These are phyloP conservation scores for Solanum pinnatisectum DNA, from an alignment of 257 asterid genomes.

Conservation along the genomic window DNA sequence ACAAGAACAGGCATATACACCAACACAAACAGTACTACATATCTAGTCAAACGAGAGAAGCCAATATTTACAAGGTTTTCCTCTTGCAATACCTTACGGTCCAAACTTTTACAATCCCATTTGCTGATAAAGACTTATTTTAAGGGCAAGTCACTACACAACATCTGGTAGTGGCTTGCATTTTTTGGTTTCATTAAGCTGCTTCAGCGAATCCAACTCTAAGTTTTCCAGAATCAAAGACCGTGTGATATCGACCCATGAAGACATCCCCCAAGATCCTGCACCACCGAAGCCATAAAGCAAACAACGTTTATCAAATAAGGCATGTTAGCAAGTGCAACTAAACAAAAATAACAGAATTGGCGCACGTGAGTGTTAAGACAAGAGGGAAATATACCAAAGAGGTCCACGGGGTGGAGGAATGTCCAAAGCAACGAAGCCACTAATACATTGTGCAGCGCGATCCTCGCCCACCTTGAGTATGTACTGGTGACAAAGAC, in stretches of 20 bases:
- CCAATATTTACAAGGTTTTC: background rate
- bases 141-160: background rate
- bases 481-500: constrained; percentile 33
- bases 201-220: constrained; percentile 98
- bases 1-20: background rate
- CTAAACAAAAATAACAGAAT: background rate
- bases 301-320: background rate
- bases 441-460: constrained; percentile 66
- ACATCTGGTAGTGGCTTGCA: background rate
- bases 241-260: constrained; percentile 94
- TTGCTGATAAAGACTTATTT: background rate
- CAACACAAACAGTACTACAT: constrained; percentile 8
- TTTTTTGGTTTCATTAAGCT: constrained; percentile 31
- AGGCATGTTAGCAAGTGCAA: background rate
- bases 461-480: constrained; percentile 67
- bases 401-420: constrained; percentile 91
- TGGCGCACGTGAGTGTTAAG: background rate
- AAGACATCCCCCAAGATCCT: constrained; percentile 97
- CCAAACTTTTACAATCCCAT: background rate
- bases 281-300: constrained; percentile 6
- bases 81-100: background rate
- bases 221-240: constrained; percentile 58
- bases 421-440: constrained; percentile 60
- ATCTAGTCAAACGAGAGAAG: background rate
- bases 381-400: constrained; percentile 27